Evolutionary conservation across 2,329 filamentous ascomycete species (phyloP).

Genomic region (Trichoderma sp.): DNA sequence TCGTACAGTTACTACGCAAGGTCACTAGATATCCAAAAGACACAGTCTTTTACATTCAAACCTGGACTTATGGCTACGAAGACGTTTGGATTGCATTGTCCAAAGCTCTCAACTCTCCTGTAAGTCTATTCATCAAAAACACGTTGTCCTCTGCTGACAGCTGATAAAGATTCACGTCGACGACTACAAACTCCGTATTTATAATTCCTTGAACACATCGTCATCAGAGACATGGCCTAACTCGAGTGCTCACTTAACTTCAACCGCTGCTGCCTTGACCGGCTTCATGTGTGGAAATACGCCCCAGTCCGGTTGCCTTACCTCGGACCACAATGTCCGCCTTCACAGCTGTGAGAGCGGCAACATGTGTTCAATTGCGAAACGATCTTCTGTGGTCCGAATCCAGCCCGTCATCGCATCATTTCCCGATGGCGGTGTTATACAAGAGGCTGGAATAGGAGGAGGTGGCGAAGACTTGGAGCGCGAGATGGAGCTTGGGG

Average conservation of each 20-base stretch:
- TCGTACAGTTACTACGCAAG: conserved; percentile 69
- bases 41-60: conserved; percentile 78
- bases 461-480: conserved; percentile 76
- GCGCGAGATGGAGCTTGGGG: conserved; percentile 63
- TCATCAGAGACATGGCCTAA: conserved; percentile 39
- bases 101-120: conserved; percentile 62
- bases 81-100: conserved; percentile 85
- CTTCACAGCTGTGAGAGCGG: conserved; percentile 86
- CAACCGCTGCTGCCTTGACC: conserved; percentile 64
- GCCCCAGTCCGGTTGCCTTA: conserved; percentile 68
- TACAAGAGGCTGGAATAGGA: conserved; percentile 73
- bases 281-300: conserved; percentile 75
- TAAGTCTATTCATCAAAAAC: conserved; percentile 30
- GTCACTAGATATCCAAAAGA: conserved; percentile 65
- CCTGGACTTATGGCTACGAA: conserved; percentile 90
- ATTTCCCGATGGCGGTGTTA: conserved; percentile 54
- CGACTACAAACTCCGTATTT: conserved; percentile 72
- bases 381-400: conserved; percentile 58
- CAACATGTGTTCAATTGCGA: conserved; percentile 53
- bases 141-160: conserved; percentile 18
- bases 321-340: conserved; percentile 56
- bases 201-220: conserved; percentile 57
- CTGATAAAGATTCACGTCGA: conserved; percentile 70
- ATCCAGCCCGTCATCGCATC: conserved; percentile 77
- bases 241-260: conserved; percentile 43